Evolutionary conservation across 768 basidiomycete species (phyloP).

Genomic region (Suillus subluteus): DNA sequence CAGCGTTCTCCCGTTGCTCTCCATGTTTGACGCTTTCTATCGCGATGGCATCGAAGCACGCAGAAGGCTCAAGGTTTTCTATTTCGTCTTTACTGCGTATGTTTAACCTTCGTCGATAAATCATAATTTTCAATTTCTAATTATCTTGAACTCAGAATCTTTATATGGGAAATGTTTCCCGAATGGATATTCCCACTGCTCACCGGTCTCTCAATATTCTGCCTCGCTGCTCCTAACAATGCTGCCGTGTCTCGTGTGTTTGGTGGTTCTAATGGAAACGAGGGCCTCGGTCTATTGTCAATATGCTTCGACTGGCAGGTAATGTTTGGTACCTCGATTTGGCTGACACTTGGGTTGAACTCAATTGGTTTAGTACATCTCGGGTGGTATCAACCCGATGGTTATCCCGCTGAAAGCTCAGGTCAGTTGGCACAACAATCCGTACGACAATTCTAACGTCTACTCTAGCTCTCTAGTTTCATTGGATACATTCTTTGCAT

Average conservation of each 20-base stretch:
- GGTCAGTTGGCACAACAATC: constrained; percentile 8
- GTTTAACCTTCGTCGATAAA: constrained; percentile 4
- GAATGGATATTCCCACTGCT: constrained; percentile 42
- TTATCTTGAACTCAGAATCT: constrained; percentile 32
- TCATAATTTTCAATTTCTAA: neutral
- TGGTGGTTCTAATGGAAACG: constrained; percentile 64
- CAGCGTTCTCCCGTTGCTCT: constrained; percentile 27
- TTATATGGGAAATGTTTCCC: constrained; percentile 48
- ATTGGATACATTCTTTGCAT: constrained; percentile 55
- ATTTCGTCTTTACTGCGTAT: constrained; percentile 39
- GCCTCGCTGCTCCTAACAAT: constrained; percentile 52
- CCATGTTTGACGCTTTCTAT: constrained; percentile 42
- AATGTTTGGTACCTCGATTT: constrained; percentile 34
- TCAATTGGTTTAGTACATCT: constrained; percentile 41
- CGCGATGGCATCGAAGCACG: constrained; percentile 41
- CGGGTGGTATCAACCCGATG: constrained; percentile 45
- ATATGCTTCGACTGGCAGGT: constrained; percentile 66
- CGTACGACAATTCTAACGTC: neutral
- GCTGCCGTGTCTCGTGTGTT: constrained; percentile 57
- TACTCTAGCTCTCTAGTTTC: constrained; percentile 43
- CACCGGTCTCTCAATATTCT: constrained; percentile 60
- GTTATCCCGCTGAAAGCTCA: constrained; percentile 59
- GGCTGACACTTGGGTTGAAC: constrained; percentile 45
- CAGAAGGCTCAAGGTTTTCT: constrained; percentile 52
- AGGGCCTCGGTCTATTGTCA: constrained; percentile 63